A percentile compares a stretch with the other conserved stretches of the same genome.
phyloP scores from a whole-genome alignment of 1,284 basidiomycete species.

The Limonomyces culmigenus region DNA sequence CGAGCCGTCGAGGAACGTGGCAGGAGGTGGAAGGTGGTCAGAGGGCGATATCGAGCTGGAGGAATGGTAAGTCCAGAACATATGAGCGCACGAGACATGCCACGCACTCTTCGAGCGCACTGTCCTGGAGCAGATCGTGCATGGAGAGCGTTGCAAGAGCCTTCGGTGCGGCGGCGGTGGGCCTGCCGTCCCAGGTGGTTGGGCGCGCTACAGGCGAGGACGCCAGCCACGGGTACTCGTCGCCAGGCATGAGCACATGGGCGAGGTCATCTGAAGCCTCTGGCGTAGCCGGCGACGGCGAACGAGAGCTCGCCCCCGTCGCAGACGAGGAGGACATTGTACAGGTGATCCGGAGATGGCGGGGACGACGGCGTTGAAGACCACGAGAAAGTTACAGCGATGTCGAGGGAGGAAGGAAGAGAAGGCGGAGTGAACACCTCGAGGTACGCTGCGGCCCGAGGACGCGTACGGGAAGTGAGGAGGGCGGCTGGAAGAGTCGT shows the following conservation, averaged over 20 bases:
- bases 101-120: constrained; percentile 56
- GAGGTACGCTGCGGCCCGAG: background rate
- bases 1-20: background rate
- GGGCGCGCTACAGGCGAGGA: constrained; percentile 20
- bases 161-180: constrained; percentile 8
- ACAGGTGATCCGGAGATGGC: constrained; percentile 8
- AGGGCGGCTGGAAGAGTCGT: background rate
- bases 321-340: constrained; percentile 27
- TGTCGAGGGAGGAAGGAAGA: background rate
- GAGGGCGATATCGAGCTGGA: background rate
- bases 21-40: background rate
- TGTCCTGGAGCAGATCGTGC: constrained; percentile 54
- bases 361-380: background rate
- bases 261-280: constrained; percentile 37
- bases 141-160: constrained; percentile 35
- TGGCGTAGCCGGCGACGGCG: constrained; percentile 52
- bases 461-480: no score
- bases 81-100: background rate
- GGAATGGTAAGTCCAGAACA: background rate
- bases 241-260: constrained; percentile 27
- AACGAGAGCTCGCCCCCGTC: constrained; percentile 41
- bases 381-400: background rate
- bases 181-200: constrained; percentile 14
- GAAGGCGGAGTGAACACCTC: background rate
- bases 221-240: constrained; percentile 24